Percentiles rank a stretch among this genome's conserved stretches.
Evolutionary conservation across 106 monocot genomes (phyloP).

Genomic region (Hemerocallis citrina): DNA sequence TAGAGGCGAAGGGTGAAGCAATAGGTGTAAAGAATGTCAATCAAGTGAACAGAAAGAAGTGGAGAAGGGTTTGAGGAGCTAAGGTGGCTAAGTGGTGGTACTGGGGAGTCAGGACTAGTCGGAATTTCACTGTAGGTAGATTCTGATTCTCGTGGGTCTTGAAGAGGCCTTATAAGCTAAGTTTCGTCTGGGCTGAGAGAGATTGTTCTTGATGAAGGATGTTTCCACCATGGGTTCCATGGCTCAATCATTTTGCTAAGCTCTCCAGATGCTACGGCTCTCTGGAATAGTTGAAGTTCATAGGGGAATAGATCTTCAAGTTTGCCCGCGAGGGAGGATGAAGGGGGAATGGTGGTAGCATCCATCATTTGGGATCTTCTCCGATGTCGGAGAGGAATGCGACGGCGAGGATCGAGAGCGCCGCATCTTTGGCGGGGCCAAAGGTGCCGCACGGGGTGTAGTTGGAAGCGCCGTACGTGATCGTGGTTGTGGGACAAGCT

Average conservation of each 20-base stretch:
- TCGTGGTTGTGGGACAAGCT: no score
- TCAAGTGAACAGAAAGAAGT: constrained; percentile 62
- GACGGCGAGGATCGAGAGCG: no score
- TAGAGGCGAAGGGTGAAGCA: constrained; percentile 87
- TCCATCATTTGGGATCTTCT: no score
- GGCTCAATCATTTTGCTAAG: constrained; percentile 91
- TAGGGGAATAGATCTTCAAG: constrained; percentile 62
- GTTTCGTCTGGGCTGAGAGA: constrained; percentile 55
- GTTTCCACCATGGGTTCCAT: constrained; percentile 94
- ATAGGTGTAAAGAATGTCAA: constrained; percentile 76
- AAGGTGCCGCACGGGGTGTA: no score
- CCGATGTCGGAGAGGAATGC: no score
- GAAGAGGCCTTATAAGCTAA: constrained; percentile 51
- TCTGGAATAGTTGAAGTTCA: constrained; percentile 65
- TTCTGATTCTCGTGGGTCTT: constrained; percentile 13
- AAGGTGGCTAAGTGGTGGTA: constrained; percentile 49
- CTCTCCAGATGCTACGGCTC: constrained; percentile 63
- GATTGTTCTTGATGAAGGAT: constrained; percentile 49
- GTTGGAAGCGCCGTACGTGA: no score
- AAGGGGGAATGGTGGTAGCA: no score
- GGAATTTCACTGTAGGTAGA: constrained; percentile 38
- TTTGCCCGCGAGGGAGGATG: no score
- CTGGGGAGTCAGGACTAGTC: constrained; percentile 55
- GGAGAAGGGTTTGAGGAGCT: constrained; percentile 52
- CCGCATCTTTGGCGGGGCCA: no score